Evolutionary conservation across 2,329 filamentous ascomycete species (phyloP).

Genomic region (Zymoseptoria passerinii): DNA sequence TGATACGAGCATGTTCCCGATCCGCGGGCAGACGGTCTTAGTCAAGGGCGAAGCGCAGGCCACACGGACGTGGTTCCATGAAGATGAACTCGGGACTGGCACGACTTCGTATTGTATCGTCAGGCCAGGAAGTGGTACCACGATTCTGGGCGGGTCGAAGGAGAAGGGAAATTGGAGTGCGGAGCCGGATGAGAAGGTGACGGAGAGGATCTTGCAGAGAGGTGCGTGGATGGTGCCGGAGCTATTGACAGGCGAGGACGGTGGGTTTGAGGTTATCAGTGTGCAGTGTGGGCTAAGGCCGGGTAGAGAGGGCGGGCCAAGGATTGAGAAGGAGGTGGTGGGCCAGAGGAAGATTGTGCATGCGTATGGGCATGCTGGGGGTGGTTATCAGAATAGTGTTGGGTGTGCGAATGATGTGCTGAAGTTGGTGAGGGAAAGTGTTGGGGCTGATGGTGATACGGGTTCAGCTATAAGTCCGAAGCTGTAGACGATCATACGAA

Average conservation of each 20-base stretch:
- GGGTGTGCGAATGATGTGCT: slow-evolving; percentile 23
- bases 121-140: slow-evolving; percentile 33
- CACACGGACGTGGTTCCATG: slow-evolving; percentile 23
- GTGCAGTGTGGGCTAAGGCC: slow-evolving; percentile 39
- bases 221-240: slow-evolving; percentile 31
- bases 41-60: slow-evolving; percentile 35
- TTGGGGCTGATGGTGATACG: slow-evolving; percentile 5
- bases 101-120: slow-evolving; percentile 36
- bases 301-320: slow-evolving; percentile 36
- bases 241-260: slow-evolving; percentile 26
- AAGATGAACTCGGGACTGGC: slow-evolving; percentile 20
- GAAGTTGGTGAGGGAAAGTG: slow-evolving; percentile 22
- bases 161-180: slow-evolving; percentile 31
- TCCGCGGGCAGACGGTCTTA: slow-evolving; percentile 40
- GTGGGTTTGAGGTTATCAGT: slow-evolving; percentile 37
- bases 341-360: slow-evolving; percentile 34
- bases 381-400: slow-evolving; percentile 33
- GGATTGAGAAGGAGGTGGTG: slow-evolving; percentile 35
- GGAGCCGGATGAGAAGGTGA: slow-evolving; percentile 27
- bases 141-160: slow-evolving; percentile 40
- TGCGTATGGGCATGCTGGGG: slow-evolving; percentile 42
- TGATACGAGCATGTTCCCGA: slow-evolving; percentile 33
- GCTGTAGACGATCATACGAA: slow-evolving; percentile 5
- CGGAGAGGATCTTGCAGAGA: slow-evolving; percentile 31
- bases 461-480: slow-evolving; percentile 6